A percentile compares a stretch with the other conserved stretches of the same genome.
Conservation (phyloP, 768 basidiomycete species). For the Boletus tylopilopsis region DNA sequence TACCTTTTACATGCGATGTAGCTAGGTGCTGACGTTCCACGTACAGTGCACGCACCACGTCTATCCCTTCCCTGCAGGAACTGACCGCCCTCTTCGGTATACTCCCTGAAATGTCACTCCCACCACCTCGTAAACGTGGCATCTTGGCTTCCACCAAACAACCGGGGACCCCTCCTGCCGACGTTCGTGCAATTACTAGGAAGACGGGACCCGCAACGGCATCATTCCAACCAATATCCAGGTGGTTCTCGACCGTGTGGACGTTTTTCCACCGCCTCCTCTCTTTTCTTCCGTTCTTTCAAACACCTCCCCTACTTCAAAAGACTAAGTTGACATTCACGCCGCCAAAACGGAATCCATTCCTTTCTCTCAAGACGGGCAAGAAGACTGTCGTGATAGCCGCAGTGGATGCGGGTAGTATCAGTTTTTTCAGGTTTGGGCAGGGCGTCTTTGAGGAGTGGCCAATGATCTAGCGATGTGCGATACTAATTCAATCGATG, state of each 20-base stretch:
- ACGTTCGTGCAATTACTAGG: conserved; percentile 2
- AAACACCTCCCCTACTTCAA: conserved; percentile 2
- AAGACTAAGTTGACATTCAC: conserved; percentile 27
- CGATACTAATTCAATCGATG: neutral
- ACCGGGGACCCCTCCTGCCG: neutral
- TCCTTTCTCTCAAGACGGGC: conserved; percentile 77
- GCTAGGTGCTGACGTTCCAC: conserved; percentile 1
- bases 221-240: neutral
- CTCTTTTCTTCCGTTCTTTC: conserved; percentile 6
- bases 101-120: conserved; percentile 60
- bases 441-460: conserved; percentile 83
- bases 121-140: conserved; percentile 48
- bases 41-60: conserved; percentile 73
- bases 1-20: neutral
- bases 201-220: neutral
- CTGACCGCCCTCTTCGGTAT: conserved; percentile 66
- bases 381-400: conserved; percentile 83
- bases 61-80: conserved; percentile 79
- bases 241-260: neutral
- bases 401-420: conserved; percentile 82
- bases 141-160: conserved; percentile 1
- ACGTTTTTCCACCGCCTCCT: conserved; percentile 2
- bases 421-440: conserved; percentile 85
- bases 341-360: conserved; percentile 59
- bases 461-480: conserved; percentile 49